A percentile compares a stretch with the other conserved stretches of the same genome.
phyloP scores from a whole-genome alignment of 2,329 filamentous ascomycete species.

The Phyllosticta paracitricarpa region DNA sequence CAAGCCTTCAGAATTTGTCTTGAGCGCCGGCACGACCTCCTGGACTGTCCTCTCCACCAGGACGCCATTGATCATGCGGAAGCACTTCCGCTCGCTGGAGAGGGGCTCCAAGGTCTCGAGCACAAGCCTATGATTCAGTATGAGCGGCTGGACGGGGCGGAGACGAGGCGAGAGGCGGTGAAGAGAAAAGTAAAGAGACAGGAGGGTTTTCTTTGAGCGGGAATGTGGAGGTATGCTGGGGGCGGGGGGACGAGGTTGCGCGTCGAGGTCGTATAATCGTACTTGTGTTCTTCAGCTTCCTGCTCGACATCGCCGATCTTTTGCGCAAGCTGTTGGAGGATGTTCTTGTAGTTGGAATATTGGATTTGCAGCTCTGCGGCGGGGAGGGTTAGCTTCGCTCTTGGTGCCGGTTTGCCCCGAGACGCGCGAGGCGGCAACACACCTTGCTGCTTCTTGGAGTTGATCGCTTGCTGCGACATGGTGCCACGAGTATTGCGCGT shows the following conservation, averaged over 20 bases:
- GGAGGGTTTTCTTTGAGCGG: constrained; percentile 3
- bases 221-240: constrained; percentile 15
- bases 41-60: constrained; percentile 87
- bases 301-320: constrained; percentile 98
- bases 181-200: constrained; percentile 8
- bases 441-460: constrained; percentile 69
- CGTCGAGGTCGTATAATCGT: constrained; percentile 27
- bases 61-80: constrained; percentile 96
- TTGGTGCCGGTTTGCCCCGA: neutral
- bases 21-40: constrained; percentile 81
- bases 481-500: neutral
- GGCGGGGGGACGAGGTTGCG: constrained; percentile 11
- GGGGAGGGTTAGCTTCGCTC: neutral
- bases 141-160: neutral
- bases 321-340: constrained; percentile 81
- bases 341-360: constrained; percentile 67
- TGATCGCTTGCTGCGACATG: constrained; percentile 38
- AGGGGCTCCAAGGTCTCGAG: constrained; percentile 83
- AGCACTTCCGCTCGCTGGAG: constrained; percentile 82
- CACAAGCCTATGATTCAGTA: constrained; percentile 60
- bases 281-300: constrained; percentile 98
- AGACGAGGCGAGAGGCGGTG: constrained; percentile 15
- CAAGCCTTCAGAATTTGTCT: constrained; percentile 87
- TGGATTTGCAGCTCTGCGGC: constrained; percentile 64
- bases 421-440: neutral